These are phyloP conservation scores for Metschnikowia kofuensis DNA, from an alignment of 805 yeast genomes.

Conservation along the genomic window DNA sequence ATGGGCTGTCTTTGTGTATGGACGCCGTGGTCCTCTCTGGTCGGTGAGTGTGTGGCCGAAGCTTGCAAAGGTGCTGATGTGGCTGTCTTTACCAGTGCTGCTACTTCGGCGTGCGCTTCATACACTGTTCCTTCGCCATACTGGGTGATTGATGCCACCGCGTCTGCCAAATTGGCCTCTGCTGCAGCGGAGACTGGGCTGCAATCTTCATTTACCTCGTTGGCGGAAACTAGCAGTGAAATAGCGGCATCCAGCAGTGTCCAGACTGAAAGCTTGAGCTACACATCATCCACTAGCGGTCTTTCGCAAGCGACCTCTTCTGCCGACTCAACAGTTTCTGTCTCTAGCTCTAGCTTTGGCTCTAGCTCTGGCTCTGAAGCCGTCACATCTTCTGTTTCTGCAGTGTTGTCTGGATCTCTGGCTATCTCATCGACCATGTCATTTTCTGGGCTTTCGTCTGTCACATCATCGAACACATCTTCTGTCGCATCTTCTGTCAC, in stretches of 20 bases:
- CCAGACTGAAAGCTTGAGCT: no score
- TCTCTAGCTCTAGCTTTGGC: background rate
- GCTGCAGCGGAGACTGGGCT: slow-evolving; percentile 5
- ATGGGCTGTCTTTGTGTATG: slow-evolving; percentile 16
- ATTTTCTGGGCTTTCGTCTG: no score
- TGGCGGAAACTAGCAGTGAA: no score
- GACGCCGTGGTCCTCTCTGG: slow-evolving; percentile 9
- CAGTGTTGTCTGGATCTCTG: no score
- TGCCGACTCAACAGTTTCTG: background rate
- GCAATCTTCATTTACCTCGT: background rate
- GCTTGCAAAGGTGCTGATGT: slow-evolving; percentile 11
- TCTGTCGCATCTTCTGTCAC: background rate
- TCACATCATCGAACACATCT: no score
- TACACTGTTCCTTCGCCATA: slow-evolving; percentile 17
- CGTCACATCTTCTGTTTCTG: no score
- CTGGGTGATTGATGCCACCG: slow-evolving; percentile 17
- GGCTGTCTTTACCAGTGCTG: slow-evolving; percentile 8
- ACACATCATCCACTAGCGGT: no score
- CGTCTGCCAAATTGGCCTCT: slow-evolving; percentile 1
- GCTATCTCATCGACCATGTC: no score
- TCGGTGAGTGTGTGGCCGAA: slow-evolving; percentile 14
- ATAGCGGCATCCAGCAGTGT: no score
- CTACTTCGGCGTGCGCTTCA: slow-evolving; percentile 12
- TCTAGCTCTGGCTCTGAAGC: no score
- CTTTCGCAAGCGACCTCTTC: background rate